phyloP scores from a whole-genome alignment of 2,329 filamentous ascomycete species.

The Pseudogymnoascus sp. region DNA sequence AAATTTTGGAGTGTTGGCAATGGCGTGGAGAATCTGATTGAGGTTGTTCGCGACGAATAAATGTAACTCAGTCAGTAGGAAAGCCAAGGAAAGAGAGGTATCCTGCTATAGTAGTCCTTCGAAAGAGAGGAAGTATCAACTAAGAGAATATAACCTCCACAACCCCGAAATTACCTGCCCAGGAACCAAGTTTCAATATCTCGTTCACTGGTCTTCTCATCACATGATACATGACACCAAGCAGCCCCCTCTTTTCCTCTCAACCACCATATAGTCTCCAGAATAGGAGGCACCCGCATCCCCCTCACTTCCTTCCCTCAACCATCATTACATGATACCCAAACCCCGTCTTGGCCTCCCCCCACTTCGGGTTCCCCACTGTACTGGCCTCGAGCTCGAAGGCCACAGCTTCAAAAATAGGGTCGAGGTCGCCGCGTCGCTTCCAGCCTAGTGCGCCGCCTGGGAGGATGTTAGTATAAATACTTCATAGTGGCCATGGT shows the following conservation, averaged over 20 bases:
- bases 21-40: too few relatives aligned
- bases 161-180: not conserved
- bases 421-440: slow-evolving; percentile 56
- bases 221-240: not conserved
- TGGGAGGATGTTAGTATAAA: slow-evolving; percentile 25
- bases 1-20: too few relatives aligned
- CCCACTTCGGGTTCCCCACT: slow-evolving; percentile 55
- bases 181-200: not conserved
- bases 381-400: slow-evolving; percentile 62
- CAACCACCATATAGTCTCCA: not conserved
- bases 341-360: slow-evolving; percentile 64
- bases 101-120: too few relatives aligned
- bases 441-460: slow-evolving; percentile 70
- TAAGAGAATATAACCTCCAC: too few relatives aligned
- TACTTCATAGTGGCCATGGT: not conserved
- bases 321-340: slow-evolving; percentile 81
- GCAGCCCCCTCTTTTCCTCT: not conserved
- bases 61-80: too few relatives aligned
- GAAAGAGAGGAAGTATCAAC: too few relatives aligned
- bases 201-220: not conserved
- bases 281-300: too few relatives aligned
- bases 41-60: too few relatives aligned
- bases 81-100: too few relatives aligned
- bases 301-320: slow-evolving; percentile 27
- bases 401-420: slow-evolving; percentile 65